Conservation (phyloP, 2,329 filamentous ascomycete genomes). For the Chaetomium sp. region DNA sequence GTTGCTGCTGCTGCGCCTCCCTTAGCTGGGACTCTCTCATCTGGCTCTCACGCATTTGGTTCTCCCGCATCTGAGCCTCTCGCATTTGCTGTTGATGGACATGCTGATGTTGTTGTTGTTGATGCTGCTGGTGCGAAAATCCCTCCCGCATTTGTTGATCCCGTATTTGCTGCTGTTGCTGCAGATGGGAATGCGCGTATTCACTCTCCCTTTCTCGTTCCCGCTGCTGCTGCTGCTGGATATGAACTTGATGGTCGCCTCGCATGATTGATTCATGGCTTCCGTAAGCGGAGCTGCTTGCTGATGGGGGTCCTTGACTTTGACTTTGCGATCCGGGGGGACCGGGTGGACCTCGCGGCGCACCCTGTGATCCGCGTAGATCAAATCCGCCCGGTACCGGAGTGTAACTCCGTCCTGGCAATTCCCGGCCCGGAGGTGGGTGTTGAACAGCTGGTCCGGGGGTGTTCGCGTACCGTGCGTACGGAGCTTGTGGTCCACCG, state of each 20-base stretch:
- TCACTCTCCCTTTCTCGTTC: too few relatives aligned
- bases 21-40: not conserved
- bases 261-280: too few relatives aligned
- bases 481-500: conserved; percentile 10
- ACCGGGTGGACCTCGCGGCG: too few relatives aligned
- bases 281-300: too few relatives aligned
- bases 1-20: not conserved
- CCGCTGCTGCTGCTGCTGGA: not conserved
- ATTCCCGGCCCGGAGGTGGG: too few relatives aligned
- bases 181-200: not conserved
- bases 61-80: conserved; percentile 9
- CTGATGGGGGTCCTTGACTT: too few relatives aligned
- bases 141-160: conserved; percentile 23
- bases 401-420: too few relatives aligned
- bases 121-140: conserved; percentile 24
- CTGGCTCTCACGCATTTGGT: not conserved
- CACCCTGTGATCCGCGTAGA: too few relatives aligned
- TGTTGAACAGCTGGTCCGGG: conserved; percentile 2
- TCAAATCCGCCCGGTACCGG: too few relatives aligned
- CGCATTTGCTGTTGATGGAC: conserved; percentile 9
- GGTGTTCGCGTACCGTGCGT: conserved; percentile 21
- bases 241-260: too few relatives aligned
- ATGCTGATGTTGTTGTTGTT: not conserved
- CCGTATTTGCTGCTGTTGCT: conserved; percentile 5
- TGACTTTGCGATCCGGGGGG: too few relatives aligned